phyloP scores from a whole-genome alignment of 805 yeast genomes.

The Candida chilensis region DNA sequence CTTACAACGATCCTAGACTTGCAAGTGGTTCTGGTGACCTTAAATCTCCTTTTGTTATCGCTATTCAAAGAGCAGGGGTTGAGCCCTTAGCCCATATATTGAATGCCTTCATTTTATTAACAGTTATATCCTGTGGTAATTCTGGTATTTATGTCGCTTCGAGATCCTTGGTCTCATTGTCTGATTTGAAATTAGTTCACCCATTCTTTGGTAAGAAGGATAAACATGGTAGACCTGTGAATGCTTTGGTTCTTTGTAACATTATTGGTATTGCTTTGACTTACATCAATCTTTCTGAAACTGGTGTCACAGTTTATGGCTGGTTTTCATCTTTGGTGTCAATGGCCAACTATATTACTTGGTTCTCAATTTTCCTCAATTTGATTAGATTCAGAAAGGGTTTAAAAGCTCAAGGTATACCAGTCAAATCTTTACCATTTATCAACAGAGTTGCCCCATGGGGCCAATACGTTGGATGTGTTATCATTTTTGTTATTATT shows the following conservation, averaged over 20 bases:
- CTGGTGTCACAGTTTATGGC: slow-evolving; percentile 23
- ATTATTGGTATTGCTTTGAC: slow-evolving; percentile 27
- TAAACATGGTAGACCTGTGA: slow-evolving; percentile 28
- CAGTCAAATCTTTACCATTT: neutral
- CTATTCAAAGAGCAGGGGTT: slow-evolving; percentile 28
- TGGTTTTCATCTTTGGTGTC: slow-evolving; percentile 34
- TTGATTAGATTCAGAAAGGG: slow-evolving; percentile 7
- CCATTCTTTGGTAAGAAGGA: slow-evolving; percentile 26
- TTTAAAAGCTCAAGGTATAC: neutral
- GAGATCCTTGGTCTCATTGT: slow-evolving; percentile 29
- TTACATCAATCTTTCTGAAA: slow-evolving; percentile 12
- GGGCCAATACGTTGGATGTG: neutral
- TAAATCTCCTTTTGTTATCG: slow-evolving; percentile 29
- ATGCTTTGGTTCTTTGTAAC: slow-evolving; percentile 22
- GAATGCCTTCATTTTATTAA: slow-evolving; percentile 27
- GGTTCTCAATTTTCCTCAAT: slow-evolving; percentile 30
- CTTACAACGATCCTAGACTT: slow-evolving; percentile 12
- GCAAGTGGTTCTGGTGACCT: slow-evolving; percentile 27
- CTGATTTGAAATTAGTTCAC: slow-evolving; percentile 33
- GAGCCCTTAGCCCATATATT: slow-evolving; percentile 28
- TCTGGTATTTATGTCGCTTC: slow-evolving; percentile 33
- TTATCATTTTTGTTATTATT: too few relatives aligned
- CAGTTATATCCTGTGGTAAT: slow-evolving; percentile 31
- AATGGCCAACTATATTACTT: slow-evolving; percentile 28
- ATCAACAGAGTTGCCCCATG: neutral